Conservation (phyloP, 768 basidiomycete genomes). For the Mycena amicta region DNA sequence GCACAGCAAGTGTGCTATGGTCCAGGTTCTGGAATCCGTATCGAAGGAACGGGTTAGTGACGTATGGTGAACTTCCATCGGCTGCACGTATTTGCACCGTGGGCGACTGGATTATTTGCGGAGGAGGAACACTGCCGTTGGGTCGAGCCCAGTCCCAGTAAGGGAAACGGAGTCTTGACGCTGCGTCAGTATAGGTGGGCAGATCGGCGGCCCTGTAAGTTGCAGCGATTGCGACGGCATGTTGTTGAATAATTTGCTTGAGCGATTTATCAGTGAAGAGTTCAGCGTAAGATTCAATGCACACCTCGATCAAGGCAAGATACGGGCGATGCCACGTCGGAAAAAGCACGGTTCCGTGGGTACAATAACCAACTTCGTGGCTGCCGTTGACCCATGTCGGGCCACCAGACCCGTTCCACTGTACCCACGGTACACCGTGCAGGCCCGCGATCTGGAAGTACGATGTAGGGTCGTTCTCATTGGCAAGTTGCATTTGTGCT, state of each 20-base stretch:
- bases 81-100: conserved; percentile 37
- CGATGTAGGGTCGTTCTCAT: conserved; percentile 37
- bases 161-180: conserved; percentile 39
- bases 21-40: too few species aligned
- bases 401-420: conserved; percentile 45
- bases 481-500: conserved; percentile 34
- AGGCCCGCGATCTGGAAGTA: conserved; percentile 53
- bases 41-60: too few species aligned
- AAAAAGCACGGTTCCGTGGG: conserved; percentile 56
- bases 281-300: conserved; percentile 4
- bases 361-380: conserved; percentile 52
- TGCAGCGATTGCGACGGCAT: conserved; percentile 43
- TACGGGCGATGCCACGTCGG: conserved; percentile 62
- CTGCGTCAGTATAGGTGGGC: conserved; percentile 36
- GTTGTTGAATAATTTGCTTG: conserved; percentile 50
- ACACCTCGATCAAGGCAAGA: conserved; percentile 51
- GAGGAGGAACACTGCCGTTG: conserved; percentile 37
- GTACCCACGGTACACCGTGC: conserved; percentile 50
- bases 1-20: too few species aligned
- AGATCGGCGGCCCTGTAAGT: conserved; percentile 39
- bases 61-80: too few species aligned
- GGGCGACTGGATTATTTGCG: conserved; percentile 38
- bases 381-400: conserved; percentile 24
- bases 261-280: too few species aligned
- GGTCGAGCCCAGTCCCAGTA: conserved; percentile 67